A percentile compares a stretch with the other conserved stretches of the same genome.
Conservation (phyloP, 495 filamentous ascomycete species). For the Extremus antarcticus region DNA sequence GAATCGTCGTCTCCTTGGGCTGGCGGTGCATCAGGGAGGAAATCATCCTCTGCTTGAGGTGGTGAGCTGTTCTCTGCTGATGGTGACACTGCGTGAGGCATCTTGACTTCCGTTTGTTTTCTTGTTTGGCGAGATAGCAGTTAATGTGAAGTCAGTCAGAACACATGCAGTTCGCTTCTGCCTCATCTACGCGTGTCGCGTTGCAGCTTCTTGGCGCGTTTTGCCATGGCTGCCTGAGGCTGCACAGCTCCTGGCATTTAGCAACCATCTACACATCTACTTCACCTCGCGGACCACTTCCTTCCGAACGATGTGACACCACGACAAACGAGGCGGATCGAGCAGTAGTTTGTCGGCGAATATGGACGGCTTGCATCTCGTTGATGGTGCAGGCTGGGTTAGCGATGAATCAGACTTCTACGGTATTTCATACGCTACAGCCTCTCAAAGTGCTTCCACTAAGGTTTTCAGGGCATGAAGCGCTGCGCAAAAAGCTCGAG, state of each 20-base stretch:
- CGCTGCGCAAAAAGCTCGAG: not conserved
- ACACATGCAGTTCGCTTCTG: too few species aligned
- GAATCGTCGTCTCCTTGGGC: not conserved
- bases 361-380: constrained; percentile 14
- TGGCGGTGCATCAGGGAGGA: constrained; percentile 15
- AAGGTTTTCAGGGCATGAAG: constrained; percentile 3
- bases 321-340: not conserved
- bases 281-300: not conserved
- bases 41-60: constrained; percentile 8
- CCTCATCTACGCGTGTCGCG: not conserved
- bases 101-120: constrained; percentile 5
- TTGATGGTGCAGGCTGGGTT: constrained; percentile 25
- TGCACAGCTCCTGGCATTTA: not conserved
- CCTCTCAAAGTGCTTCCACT: too few species aligned
- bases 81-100: constrained; percentile 25
- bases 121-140: not conserved
- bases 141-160: not conserved
- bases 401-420: constrained; percentile 32
- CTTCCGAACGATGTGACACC: not conserved
- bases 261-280: too few species aligned
- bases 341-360: not conserved
- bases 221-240: not conserved
- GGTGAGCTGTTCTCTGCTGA: constrained; percentile 6
- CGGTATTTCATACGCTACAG: constrained; percentile 11
- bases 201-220: not conserved